Evolutionary conservation across 192 early-diverging fungal genomes (phyloP), one percentile per base, ranked within the genome.

Genomic region (Mortierella alpina): DNA sequence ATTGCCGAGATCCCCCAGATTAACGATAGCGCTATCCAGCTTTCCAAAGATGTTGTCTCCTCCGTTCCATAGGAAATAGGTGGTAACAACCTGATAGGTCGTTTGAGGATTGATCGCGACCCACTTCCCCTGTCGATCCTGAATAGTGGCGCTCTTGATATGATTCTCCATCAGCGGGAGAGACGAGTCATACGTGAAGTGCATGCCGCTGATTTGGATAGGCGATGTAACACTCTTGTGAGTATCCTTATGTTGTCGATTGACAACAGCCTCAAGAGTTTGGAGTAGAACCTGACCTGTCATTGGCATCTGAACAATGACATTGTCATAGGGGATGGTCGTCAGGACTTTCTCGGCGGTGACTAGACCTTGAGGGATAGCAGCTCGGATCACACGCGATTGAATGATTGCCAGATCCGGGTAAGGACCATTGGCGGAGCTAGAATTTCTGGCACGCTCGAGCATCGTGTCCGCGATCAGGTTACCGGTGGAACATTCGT

Each of bases 381-480:
- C 73, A 20, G 82, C 75, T n/a, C 92, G 87, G 51, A 93, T 77
- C 23, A 87, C 77, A 47, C 91, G 92, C n/a, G 86, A 65, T 75
- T 91, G 88, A 14, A 88, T 59, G 46, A 92, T 58, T 0, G 88
- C 84, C 2, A 72, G 18, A 39, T 72, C 53, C 2, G 53, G 59
- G 45, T 54, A 72, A 0, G 61, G 22, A 6, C n/a, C n/a, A 6
- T 31, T 31, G 31, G 31, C 31, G 31, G 23, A 6, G 0, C 10
- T 57, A 18, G 42, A 23, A 20, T 15, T 48, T 14, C 60, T 52
- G 5, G 49, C 70, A 20, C 49, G n/a, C 9, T 55, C 73, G 20
- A 89, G 64, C 76, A 93, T 82, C 9, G 90, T 86, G 65, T 92
- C 90, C 13, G 89, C 65, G 14, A 93, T 68, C 18, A 91, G 54